These are phyloP conservation scores for Coriaria nepalensis DNA, from an alignment of 306 rosid genomes.

Conservation along the genomic window DNA sequence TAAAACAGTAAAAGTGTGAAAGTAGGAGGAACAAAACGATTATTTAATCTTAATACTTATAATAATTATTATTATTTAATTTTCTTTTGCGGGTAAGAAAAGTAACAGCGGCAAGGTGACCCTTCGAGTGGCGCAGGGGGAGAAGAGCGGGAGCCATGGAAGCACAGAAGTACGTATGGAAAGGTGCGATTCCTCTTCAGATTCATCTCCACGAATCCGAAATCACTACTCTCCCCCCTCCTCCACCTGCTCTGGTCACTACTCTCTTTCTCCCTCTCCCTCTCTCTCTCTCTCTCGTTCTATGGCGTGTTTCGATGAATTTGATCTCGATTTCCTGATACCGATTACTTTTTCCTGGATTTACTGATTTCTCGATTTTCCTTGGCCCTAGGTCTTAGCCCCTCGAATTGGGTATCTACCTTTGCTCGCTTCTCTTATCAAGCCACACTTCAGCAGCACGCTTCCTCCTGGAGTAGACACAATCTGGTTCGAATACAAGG, in stretches of 20 bases:
- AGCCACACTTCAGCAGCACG: constrained; percentile 60
- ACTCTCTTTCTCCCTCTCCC: neutral
- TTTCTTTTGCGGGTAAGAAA: too few species aligned
- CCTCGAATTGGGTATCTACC: constrained; percentile 88
- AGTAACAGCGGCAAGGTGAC: too few species aligned
- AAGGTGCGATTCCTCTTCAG: constrained; percentile 74
- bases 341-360: too few species aligned
- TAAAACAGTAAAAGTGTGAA: too few species aligned
- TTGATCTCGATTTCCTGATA: neutral
- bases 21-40: too few species aligned
- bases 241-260: constrained; percentile 65
- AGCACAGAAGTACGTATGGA: constrained; percentile 65
- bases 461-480: constrained; percentile 88
- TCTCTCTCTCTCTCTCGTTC: neutral
- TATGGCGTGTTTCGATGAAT: neutral
- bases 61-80: neutral
- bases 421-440: constrained; percentile 53
- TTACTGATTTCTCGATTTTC: neutral
- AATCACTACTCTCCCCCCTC: constrained; percentile 80
- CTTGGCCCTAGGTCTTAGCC: constrained; percentile 54
- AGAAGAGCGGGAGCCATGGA: constrained; percentile 16
- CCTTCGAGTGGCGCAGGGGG: too few species aligned
- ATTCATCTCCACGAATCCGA: constrained; percentile 87
- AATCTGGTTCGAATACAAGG: constrained; percentile 87
- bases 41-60: too few species aligned